These are phyloP conservation scores for Suzukiozyma palmioleophila DNA, from an alignment of 1,139 yeast species.

Conservation along the genomic window DNA sequence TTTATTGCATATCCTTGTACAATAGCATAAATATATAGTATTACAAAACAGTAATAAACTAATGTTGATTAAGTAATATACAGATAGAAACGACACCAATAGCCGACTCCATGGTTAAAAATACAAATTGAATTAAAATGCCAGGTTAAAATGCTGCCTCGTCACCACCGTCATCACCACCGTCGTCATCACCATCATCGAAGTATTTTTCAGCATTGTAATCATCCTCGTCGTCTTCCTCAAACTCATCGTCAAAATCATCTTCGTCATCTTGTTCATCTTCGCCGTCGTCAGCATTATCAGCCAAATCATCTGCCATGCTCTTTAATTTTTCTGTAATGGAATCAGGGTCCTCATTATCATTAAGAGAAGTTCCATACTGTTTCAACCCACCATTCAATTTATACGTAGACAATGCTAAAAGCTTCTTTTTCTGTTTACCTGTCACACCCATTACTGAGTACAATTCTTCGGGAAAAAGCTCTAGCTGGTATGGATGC, in stretches of 20 bases:
- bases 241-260: conserved; percentile 53
- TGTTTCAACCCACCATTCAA: conserved; percentile 44
- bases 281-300: conserved; percentile 33
- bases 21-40: conserved; percentile 3
- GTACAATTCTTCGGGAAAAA: conserved; percentile 80
- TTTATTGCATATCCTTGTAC: conserved; percentile 3
- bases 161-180: conserved; percentile 72
- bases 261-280: conserved; percentile 39
- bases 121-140: neutral
- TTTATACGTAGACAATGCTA: conserved; percentile 47
- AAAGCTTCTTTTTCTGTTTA: conserved; percentile 48
- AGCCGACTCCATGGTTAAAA: neutral
- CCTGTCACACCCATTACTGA: conserved; percentile 66
- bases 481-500: conserved; percentile 68
- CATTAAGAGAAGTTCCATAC: conserved; percentile 21
- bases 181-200: conserved; percentile 77
- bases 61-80: neutral
- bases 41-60: neutral
- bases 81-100: neutral
- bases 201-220: conserved; percentile 49
- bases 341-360: conserved; percentile 30
- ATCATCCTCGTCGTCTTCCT: conserved; percentile 67
- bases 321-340: conserved; percentile 57
- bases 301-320: conserved; percentile 45
- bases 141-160: conserved; percentile 64